Evolutionary conservation across 2,329 filamentous ascomycete genomes (phyloP), one percentile per base, ranked within the genome.

Genomic region (Alternaria ethzedia): DNA sequence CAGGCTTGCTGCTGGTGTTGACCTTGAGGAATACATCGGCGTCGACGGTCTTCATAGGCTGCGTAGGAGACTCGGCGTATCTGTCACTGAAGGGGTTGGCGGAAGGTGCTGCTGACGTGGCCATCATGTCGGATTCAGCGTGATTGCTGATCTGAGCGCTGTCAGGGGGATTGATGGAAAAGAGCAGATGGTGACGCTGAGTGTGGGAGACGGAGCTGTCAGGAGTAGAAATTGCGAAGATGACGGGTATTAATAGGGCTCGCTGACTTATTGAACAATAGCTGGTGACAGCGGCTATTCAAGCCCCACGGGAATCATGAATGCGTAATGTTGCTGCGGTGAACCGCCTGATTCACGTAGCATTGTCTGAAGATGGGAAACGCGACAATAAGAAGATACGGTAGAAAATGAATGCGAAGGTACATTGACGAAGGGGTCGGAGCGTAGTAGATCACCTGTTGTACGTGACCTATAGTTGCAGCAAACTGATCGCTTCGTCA

Each of bases 11-110:
- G 13, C 20, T 28, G 54, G n/a, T 8, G 43, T 57, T 32, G 30
- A 50, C 45, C 20, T 23, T 15, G 13, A 54, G 20, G 36, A 41
- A 41, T 32, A 41, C 20, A 32, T 30, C 50, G 49, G 17, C 54
- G 30, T 52, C 41, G 36, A 36, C 54, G 50, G 50, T 20, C 50
- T 32, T 30, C n/a, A 2, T 6, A 20, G 44, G 23, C 20, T 21
- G n/a, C 15, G 41, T 17, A 23, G 52, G 23, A 28, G 20, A 13
- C 54, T 54, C 47, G 12, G 28, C 9, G 30, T 65, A 59, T 17
- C 46, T 11, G 28, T 67, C 64, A 52, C 43, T 51, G 64, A 69
- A 65, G 8, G 69, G 68, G 36, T 66, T 57, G 12, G 25, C 43
- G 11, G 60, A 17, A 44, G 54, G 45, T 52, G 13, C 59, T 46